Conservation (phyloP, 768 basidiomycete genomes). For the Boletus reticulatus region DNA sequence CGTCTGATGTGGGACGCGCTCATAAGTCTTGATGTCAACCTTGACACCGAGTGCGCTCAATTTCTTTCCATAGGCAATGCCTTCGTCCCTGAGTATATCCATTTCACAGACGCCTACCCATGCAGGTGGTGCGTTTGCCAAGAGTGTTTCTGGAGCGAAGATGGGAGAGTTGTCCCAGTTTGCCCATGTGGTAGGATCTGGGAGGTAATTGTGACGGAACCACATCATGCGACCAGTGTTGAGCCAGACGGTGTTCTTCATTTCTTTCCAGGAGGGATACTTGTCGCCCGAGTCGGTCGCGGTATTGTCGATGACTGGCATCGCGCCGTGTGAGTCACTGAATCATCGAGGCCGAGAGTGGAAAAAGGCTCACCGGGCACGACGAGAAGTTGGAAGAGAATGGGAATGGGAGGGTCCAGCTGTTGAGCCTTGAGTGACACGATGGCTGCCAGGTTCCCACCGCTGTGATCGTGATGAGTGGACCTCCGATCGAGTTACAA, state of each 20-base stretch:
- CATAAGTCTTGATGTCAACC: slow-evolving; percentile 55
- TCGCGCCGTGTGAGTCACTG: neutral
- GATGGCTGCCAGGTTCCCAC: slow-evolving; percentile 68
- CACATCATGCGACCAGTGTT: slow-evolving; percentile 63
- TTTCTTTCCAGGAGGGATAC: slow-evolving; percentile 54
- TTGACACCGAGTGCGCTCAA: slow-evolving; percentile 50
- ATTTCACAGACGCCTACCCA: slow-evolving; percentile 65
- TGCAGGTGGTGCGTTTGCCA: slow-evolving; percentile 51
- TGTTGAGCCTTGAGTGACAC: slow-evolving; percentile 61
- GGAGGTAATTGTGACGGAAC: slow-evolving; percentile 68
- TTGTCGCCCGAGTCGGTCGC: slow-evolving; percentile 38
- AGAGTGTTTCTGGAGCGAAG: slow-evolving; percentile 57
- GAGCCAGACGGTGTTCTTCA: slow-evolving; percentile 58
- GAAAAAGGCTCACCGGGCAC: slow-evolving; percentile 45
- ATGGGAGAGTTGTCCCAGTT: slow-evolving; percentile 72
- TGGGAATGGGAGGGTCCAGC: slow-evolving; percentile 46
- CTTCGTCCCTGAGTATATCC: slow-evolving; percentile 69
- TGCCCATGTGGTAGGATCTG: slow-evolving; percentile 53
- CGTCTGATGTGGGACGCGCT: slow-evolving; percentile 60
- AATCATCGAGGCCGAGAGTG: neutral
- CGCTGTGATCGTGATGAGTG: slow-evolving; percentile 36
- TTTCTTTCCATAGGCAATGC: slow-evolving; percentile 59
- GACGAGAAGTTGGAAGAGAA: slow-evolving; percentile 64
- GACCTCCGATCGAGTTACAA: no score
- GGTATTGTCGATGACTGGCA: slow-evolving; percentile 63